A percentile compares a stretch with the other conserved stretches of the same genome.
phyloP scores from a whole-genome alignment of 352 stramenopile species.

The Pythium chondricola region DNA sequence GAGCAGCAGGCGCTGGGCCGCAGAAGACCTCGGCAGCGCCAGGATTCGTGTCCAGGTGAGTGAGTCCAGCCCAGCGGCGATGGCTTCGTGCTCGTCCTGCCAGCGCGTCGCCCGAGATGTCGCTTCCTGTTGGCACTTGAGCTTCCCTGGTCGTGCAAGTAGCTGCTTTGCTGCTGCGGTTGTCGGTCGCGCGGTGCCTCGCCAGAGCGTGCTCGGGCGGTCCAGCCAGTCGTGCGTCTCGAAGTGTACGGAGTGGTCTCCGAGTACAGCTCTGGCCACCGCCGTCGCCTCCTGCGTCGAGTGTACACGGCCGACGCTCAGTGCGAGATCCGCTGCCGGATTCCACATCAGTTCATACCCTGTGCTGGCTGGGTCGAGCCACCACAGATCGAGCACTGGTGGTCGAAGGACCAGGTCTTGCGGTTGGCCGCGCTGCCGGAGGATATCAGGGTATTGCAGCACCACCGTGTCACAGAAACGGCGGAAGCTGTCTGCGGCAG shows the following conservation, averaged over 20 bases:
- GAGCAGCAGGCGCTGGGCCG: background rate
- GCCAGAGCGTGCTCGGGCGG: background rate
- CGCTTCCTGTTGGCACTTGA: too few species aligned
- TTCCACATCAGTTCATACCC: background rate
- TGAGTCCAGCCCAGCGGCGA: background rate
- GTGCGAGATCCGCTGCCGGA: background rate
- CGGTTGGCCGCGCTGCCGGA: background rate
- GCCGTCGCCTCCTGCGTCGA: background rate
- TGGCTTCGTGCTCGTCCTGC: background rate
- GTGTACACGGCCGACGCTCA: background rate
- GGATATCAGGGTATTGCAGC: background rate
- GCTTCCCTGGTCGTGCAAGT: too few species aligned
- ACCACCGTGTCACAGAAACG: background rate
- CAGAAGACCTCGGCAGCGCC: background rate
- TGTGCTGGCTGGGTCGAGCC: background rate
- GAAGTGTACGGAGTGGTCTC: background rate
- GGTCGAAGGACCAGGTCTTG: background rate
- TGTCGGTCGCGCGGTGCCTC: background rate
- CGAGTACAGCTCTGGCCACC: background rate
- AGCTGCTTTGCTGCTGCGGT: background rate
- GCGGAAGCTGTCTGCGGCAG: background rate
- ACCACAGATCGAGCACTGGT: background rate
- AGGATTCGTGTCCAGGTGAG: background rate
- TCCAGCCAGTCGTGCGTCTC: background rate
- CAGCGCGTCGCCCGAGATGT: background rate